Evolutionary conservation across 768 basidiomycete genomes (phyloP).

Genomic region (Kwoniella dendrophila): DNA sequence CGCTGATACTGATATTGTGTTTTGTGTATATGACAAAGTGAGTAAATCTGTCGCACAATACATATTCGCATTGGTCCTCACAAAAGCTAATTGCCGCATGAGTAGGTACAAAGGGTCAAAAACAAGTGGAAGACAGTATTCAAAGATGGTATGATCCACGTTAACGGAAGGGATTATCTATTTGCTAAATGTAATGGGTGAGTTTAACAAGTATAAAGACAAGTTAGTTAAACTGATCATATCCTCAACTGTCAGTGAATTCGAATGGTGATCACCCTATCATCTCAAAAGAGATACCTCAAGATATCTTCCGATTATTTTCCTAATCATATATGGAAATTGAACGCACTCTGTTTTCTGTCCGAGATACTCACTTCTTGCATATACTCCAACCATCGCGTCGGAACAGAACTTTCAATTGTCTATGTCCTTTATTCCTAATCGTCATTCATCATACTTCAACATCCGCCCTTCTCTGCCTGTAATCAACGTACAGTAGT

Average conservation of each 20-base stretch:
- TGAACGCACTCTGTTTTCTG: too few species aligned
- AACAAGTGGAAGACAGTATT: slow-evolving; percentile 99
- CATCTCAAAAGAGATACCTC: too few species aligned
- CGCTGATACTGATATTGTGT: slow-evolving; percentile 87
- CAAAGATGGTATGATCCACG: slow-evolving; percentile 95
- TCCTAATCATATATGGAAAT: too few species aligned
- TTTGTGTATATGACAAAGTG: slow-evolving; percentile 98
- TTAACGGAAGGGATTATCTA: slow-evolving; percentile 95
- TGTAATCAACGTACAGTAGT: too few species aligned
- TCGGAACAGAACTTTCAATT: too few species aligned
- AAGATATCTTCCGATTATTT: too few species aligned
- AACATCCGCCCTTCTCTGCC: too few species aligned
- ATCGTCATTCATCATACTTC: too few species aligned
- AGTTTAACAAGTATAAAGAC: slow-evolving; percentile 45
- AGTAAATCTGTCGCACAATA: slow-evolving; percentile 25
- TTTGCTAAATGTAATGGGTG: slow-evolving; percentile 97
- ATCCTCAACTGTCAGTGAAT: slow-evolving; percentile 31
- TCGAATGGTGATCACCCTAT: slow-evolving; percentile 53
- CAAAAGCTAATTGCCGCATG: too few species aligned
- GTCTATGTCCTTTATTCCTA: too few species aligned
- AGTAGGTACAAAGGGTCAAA: slow-evolving; percentile 94
- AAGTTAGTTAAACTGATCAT: background rate
- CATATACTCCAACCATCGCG: too few species aligned
- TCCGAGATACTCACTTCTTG: too few species aligned
- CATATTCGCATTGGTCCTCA: background rate